These are phyloP conservation scores for Usnea hakonensis DNA, from an alignment of 495 filamentous ascomycete genomes.

Conservation along the genomic window DNA sequence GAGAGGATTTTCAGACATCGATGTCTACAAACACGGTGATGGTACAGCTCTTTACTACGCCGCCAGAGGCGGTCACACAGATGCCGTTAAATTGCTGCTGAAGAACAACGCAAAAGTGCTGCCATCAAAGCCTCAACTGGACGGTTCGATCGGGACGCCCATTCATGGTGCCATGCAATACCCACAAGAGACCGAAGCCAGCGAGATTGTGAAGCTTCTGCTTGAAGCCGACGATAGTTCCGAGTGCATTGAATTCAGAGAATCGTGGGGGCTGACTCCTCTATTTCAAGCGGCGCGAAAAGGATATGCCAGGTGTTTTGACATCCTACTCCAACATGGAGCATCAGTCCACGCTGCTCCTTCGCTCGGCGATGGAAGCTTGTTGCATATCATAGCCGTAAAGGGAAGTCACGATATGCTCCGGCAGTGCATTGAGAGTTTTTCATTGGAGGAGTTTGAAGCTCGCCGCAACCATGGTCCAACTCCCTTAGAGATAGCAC, in stretches of 20 bases:
- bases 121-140: not conserved
- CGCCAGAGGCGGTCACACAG: not conserved
- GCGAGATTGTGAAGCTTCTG: constrained; percentile 15
- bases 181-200: not conserved
- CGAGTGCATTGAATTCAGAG: constrained; percentile 14
- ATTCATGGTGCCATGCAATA: constrained; percentile 5
- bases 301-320: constrained; percentile 3
- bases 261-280: constrained; percentile 11
- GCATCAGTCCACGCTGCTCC: constrained; percentile 14
- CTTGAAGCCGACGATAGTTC: constrained; percentile 10
- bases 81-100: constrained; percentile 14
- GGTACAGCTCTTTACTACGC: constrained; percentile 11
- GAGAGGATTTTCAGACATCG: constrained; percentile 13
- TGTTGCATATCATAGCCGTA: constrained; percentile 6
- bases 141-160: not conserved
- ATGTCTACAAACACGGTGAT: not conserved
- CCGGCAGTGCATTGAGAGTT: constrained; percentile 9
- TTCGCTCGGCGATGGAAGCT: not conserved
- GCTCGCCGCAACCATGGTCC: not conserved
- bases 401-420: constrained; percentile 6
- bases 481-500: constrained; percentile 4
- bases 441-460: constrained; percentile 14
- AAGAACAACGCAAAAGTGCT: constrained; percentile 15
- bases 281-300: not conserved
- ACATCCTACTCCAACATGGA: constrained; percentile 16